Evolutionary conservation across 2,329 filamentous ascomycete genomes (phyloP).

Genomic region (Triangularia verruculosa): DNA sequence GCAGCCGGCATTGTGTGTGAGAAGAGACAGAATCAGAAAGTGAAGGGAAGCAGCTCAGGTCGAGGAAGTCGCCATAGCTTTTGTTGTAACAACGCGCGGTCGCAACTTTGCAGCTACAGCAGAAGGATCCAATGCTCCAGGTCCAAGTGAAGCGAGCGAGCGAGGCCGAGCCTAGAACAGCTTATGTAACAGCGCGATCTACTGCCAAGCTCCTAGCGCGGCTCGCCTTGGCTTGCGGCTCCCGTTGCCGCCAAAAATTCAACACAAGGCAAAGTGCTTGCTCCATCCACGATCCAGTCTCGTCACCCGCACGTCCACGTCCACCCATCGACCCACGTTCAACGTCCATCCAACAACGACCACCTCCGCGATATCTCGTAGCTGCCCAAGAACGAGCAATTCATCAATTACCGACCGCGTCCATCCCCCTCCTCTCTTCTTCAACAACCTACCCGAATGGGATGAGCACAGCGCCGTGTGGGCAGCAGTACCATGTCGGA

Average conservation of each 20-base stretch:
- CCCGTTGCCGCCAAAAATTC: conserved; percentile 21
- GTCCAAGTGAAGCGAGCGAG: background rate
- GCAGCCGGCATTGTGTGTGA: background rate
- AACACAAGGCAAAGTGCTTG: conserved; percentile 7
- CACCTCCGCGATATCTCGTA: background rate
- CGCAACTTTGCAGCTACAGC: background rate
- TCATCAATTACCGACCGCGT: background rate
- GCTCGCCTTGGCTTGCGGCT: conserved; percentile 9
- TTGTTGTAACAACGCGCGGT: background rate
- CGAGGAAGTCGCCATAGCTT: background rate
- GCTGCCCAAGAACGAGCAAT: background rate
- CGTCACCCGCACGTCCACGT: conserved; percentile 14
- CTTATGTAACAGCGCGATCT: background rate
- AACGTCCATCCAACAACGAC: conserved; percentile 9
- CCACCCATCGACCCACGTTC: conserved; percentile 5
- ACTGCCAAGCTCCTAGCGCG: conserved; percentile 15
- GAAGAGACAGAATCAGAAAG: background rate
- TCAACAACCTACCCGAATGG: conserved; percentile 18
- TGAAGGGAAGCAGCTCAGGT: background rate
- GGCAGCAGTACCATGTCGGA: conserved; percentile 53
- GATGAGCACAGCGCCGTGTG: conserved; percentile 22
- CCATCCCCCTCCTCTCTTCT: background rate
- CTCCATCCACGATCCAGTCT: conserved; percentile 13
- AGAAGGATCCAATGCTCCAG: background rate
- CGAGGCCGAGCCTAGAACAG: background rate